Base-by-base conservation (phyloP, 305 asterid genomes). In the Fraxinus ornus region DNA sequence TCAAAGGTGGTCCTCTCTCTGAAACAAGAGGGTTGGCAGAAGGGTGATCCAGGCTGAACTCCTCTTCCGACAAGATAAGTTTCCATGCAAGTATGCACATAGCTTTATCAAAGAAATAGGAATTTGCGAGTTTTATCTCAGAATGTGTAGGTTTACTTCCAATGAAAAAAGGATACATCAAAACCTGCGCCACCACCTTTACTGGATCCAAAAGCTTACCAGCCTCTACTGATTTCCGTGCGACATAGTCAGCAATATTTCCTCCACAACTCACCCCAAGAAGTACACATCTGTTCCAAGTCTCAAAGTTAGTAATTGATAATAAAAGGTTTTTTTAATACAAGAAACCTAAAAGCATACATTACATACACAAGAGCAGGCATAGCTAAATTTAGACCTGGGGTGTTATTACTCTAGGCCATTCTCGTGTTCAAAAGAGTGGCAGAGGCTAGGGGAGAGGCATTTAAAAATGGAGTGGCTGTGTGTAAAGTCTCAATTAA, bases 211-310 rank as follows among this genome's bases (percentile, higher is more conserved):
- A 87, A 77, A 85, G 91, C 78, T 90, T 93, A 39, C 97, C 93
- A 1, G 88, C 91, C 86, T 94, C 99, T 5, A 96, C 90, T 1
- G 98, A 90, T 92, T 90, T 94, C 71, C 94, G 84, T 60, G 97
- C 85, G 79, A 94, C 93, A 37, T 89, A 89, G 62, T 94, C 91
- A 26, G 98, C 98, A 74, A 96, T 93, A 73, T 94, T 94, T 75
- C 97, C 99, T 72, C 99, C 99, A 66, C 97, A 96, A 74, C 99
- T 94, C 80, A 90, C 99, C 80, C 99, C 99, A 30, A 96, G 97
- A 87, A 94, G 97, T 19, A 96, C 97, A 83, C 98, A 96, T 83
- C 99, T 96, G 98, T 77, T 68, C 19, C 79, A 76, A 35, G 28
- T 7, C 47, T 15, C 49, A 26, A 47, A 47, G 70, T 83, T 2